Conservation (phyloP, 768 basidiomycete species). For the Lactarius psammicola region DNA sequence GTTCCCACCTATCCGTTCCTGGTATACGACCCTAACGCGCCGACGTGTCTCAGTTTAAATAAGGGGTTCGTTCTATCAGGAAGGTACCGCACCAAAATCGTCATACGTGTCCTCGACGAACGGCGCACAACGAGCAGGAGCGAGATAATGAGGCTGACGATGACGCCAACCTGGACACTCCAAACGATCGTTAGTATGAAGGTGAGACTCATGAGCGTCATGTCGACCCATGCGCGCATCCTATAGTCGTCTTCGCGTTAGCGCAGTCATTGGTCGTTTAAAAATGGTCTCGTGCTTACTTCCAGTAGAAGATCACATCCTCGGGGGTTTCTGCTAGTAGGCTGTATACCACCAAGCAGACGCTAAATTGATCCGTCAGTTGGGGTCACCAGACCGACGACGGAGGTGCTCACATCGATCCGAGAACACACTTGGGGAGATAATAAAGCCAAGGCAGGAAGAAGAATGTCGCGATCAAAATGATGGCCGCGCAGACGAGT, state of each 20-base stretch:
- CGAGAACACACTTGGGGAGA: constrained; percentile 87
- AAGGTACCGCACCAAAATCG: constrained; percentile 65
- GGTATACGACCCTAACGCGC: constrained; percentile 73
- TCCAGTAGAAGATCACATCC: constrained; percentile 82
- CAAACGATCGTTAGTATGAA: constrained; percentile 86
- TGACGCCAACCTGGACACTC: constrained; percentile 90
- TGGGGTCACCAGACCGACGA: constrained; percentile 9
- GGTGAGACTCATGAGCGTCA: constrained; percentile 82
- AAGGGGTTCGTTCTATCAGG: not conserved
- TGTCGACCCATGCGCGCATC: constrained; percentile 92
- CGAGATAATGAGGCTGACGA: constrained; percentile 84
- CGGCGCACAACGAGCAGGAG: constrained; percentile 86
- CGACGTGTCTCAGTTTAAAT: not conserved
- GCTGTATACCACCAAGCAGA: constrained; percentile 80
- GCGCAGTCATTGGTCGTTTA: not conserved
- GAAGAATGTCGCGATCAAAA: constrained; percentile 86
- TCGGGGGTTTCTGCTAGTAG: constrained; percentile 85
- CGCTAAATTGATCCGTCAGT: constrained; percentile 44
- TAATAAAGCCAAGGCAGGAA: constrained; percentile 82
- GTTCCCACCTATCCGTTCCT: constrained; percentile 86
- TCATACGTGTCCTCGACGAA: constrained; percentile 86
- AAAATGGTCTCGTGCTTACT: constrained; percentile 42
- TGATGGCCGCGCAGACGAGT: constrained; percentile 66
- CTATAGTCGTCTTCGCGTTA: constrained; percentile 37
- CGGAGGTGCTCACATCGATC: constrained; percentile 64